Evolutionary conservation across 2,329 filamentous ascomycete genomes (phyloP).

Genomic region (Didymella glomerata): DNA sequence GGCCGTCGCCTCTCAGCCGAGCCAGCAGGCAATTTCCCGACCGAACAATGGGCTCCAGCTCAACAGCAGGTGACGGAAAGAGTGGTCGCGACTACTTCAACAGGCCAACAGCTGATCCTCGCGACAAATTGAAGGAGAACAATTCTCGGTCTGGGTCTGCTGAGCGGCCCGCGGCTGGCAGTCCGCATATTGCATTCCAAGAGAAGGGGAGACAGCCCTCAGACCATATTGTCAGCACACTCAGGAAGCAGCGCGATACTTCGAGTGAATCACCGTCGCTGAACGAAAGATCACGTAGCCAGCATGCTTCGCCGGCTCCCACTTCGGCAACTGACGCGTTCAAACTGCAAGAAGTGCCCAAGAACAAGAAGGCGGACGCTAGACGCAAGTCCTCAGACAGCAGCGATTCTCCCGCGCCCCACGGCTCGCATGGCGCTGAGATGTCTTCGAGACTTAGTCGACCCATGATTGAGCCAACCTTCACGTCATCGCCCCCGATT

Average conservation of each 20-base stretch:
- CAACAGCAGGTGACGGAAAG: constrained; percentile 38
- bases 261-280: constrained; percentile 41
- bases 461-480: constrained; percentile 45
- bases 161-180: constrained; percentile 59
- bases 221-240: constrained; percentile 66
- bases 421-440: constrained; percentile 53
- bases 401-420: constrained; percentile 47
- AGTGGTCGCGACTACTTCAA: constrained; percentile 57
- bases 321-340: constrained; percentile 60
- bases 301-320: constrained; percentile 48
- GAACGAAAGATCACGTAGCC: constrained; percentile 60
- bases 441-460: constrained; percentile 47
- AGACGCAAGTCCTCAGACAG: constrained; percentile 56
- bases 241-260: constrained; percentile 57
- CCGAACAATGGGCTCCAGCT: constrained; percentile 31
- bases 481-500: constrained; percentile 51
- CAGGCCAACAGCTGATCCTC: constrained; percentile 46
- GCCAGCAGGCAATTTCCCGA: constrained; percentile 44
- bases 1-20: constrained; percentile 50
- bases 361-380: constrained; percentile 64
- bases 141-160: constrained; percentile 57
- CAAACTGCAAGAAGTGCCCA: constrained; percentile 82
- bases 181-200: constrained; percentile 92
- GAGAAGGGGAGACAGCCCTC: constrained; percentile 77
- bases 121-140: constrained; percentile 54